These are phyloP conservation scores for Cordyceps farinosa DNA, from an alignment of 2,329 filamentous ascomycete genomes.

Conservation along the genomic window DNA sequence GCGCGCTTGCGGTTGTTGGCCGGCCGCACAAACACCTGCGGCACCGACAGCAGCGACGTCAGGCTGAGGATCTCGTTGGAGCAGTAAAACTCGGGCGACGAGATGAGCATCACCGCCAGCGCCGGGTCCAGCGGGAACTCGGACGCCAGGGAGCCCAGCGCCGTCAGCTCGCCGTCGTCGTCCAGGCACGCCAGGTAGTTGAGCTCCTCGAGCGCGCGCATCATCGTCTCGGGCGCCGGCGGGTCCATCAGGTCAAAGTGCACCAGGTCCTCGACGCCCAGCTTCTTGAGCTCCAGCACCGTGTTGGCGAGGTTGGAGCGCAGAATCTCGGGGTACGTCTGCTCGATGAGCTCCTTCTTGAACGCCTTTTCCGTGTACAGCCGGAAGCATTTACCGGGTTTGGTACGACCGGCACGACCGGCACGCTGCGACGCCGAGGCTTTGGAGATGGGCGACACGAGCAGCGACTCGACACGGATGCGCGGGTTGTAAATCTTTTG, in stretches of 20 bases:
- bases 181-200: constrained; percentile 97
- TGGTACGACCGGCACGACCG: constrained; percentile 97
- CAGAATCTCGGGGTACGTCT: constrained; percentile 94
- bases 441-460: constrained; percentile 98
- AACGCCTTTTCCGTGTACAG: constrained; percentile 94
- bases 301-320: constrained; percentile 93
- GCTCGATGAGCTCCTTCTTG: constrained; percentile 96
- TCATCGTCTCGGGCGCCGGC: constrained; percentile 94
- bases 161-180: constrained; percentile 90
- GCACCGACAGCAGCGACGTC: constrained; percentile 88
- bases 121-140: constrained; percentile 94
- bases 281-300: constrained; percentile 93
- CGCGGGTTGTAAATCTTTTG: constrained; percentile 99
- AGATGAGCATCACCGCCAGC: constrained; percentile 95
- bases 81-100: constrained; percentile 96
- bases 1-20: constrained; percentile 81
- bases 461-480: constrained; percentile 89
- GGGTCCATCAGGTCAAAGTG: constrained; percentile 99
- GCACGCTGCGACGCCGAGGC: constrained; percentile 95
- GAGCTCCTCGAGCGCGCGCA: constrained; percentile 94
- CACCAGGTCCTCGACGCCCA: constrained; percentile 90
- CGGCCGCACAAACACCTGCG: constrained; percentile 88
- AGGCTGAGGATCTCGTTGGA: constrained; percentile 97
- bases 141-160: constrained; percentile 80
- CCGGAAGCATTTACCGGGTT: constrained; percentile 96